Evolutionary conservation across 2,329 filamentous ascomycete genomes (phyloP).

Genomic region (Ophiostoma montium): DNA sequence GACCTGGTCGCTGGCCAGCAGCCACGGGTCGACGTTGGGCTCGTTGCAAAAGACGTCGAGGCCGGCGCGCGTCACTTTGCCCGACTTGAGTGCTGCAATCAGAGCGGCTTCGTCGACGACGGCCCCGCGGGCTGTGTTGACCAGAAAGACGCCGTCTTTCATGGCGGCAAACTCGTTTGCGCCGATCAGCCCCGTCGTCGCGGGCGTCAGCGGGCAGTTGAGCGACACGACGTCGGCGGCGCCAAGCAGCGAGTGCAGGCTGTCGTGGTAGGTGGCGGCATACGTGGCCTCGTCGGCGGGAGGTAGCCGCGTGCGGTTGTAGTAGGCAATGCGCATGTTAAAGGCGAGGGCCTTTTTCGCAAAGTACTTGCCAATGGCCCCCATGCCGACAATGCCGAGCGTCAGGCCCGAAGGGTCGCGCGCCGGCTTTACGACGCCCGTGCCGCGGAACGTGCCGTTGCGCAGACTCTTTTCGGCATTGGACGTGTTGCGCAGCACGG

Average conservation of each 20-base stretch:
- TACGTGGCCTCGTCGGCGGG: constrained; percentile 21
- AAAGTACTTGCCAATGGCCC: constrained; percentile 33
- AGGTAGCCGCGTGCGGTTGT: constrained; percentile 36
- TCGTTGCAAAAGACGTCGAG: constrained; percentile 44
- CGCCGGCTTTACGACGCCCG: constrained; percentile 23
- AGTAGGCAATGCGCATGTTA: constrained; percentile 44
- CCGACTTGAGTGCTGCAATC: constrained; percentile 36
- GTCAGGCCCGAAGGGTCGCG: constrained; percentile 56
- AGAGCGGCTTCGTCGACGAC: constrained; percentile 42
- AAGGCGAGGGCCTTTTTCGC: constrained; percentile 27
- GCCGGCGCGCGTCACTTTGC: constrained; percentile 38
- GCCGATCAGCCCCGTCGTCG: constrained; percentile 34
- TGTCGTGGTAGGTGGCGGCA: background rate
- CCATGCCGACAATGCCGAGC: constrained; percentile 42
- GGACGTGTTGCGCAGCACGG: constrained; percentile 43
- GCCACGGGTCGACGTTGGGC: constrained; percentile 45
- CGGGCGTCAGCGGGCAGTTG: constrained; percentile 28
- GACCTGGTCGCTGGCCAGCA: constrained; percentile 44
- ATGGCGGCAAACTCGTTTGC: constrained; percentile 34
- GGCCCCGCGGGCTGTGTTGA: constrained; percentile 43
- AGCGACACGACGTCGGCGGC: constrained; percentile 34
- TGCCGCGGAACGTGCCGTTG: constrained; percentile 26
- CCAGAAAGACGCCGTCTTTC: constrained; percentile 40
- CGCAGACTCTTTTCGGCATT: constrained; percentile 24
- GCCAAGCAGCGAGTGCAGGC: constrained; percentile 27